phyloP scores from a whole-genome alignment of 768 basidiomycete species.

The Phylloporus sp. region DNA sequence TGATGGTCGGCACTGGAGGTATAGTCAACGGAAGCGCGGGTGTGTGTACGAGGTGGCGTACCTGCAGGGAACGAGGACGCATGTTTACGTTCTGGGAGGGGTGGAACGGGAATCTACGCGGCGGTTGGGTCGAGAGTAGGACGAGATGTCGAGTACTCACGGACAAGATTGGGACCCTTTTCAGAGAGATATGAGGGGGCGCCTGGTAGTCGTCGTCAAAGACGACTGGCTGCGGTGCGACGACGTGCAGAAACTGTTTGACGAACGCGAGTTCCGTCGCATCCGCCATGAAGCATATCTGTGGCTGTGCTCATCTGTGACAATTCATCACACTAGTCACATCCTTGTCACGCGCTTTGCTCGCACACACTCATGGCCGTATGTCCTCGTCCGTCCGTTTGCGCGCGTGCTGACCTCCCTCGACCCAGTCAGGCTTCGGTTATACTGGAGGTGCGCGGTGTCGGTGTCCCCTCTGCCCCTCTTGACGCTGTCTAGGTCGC shows the following conservation, averaged over 20 bases:
- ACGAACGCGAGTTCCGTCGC: constrained; percentile 57
- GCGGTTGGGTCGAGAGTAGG: constrained; percentile 3
- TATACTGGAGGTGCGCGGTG: constrained; percentile 52
- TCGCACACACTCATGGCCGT: constrained; percentile 35
- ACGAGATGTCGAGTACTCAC: constrained; percentile 35
- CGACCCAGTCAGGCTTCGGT: constrained; percentile 56
- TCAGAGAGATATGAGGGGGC: constrained; percentile 58
- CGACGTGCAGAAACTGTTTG: constrained; percentile 56
- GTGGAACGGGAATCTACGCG: constrained; percentile 52
- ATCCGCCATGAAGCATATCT: constrained; percentile 41
- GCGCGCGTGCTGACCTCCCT: constrained; percentile 9
- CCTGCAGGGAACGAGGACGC: constrained; percentile 29
- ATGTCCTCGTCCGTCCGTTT: constrained; percentile 9
- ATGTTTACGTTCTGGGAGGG: constrained; percentile 51
- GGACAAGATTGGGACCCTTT: constrained; percentile 63
- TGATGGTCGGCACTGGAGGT: constrained; percentile 34
- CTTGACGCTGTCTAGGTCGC: constrained; percentile 46
- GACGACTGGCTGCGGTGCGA: constrained; percentile 61
- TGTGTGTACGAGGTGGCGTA: constrained; percentile 13
- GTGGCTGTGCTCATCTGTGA: constrained; percentile 24
- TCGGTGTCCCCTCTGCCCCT: background rate
- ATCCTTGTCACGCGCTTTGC: constrained; percentile 15
- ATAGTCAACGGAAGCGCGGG: constrained; percentile 7
- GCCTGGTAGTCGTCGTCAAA: constrained; percentile 77
- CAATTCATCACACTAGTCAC: constrained; percentile 20